A percentile compares a stretch with the other conserved stretches of the same genome.
phyloP scores from a whole-genome alignment of 2,329 filamentous ascomycete species.

The Diplodia scrobiculata region DNA sequence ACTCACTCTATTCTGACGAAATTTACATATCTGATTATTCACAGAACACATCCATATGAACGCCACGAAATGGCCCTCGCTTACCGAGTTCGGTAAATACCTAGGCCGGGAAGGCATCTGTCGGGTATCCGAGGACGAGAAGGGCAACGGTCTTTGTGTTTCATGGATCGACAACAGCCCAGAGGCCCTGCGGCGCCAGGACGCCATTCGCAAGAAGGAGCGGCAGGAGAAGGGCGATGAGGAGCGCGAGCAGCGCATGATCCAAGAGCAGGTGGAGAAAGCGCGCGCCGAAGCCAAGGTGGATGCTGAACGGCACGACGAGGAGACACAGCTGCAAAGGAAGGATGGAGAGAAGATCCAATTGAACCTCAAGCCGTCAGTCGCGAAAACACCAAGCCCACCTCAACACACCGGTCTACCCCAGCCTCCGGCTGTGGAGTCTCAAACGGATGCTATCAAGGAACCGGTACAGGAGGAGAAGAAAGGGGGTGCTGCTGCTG shows the following conservation, averaged over 20 bases:
- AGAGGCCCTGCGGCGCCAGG: constrained; percentile 76
- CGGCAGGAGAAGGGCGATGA: constrained; percentile 88
- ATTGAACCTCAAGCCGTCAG: constrained; percentile 40
- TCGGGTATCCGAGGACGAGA: constrained; percentile 78
- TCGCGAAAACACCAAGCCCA: constrained; percentile 28
- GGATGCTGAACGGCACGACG: constrained; percentile 47
- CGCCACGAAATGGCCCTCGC: constrained; percentile 79
- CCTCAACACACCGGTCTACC: neutral
- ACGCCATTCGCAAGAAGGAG: constrained; percentile 80
- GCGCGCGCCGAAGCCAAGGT: constrained; percentile 47
- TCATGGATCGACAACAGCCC: constrained; percentile 91
- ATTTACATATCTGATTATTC: neutral
- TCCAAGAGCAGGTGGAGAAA: constrained; percentile 76
- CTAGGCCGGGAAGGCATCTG: constrained; percentile 85
- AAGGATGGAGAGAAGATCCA: constrained; percentile 41
- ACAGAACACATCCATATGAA: constrained; percentile 82
- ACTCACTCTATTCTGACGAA: neutral
- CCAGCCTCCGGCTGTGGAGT: constrained; percentile 22
- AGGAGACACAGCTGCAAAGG: constrained; percentile 53
- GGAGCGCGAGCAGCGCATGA: constrained; percentile 78
- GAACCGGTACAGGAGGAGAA: constrained; percentile 45
- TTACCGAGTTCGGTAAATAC: constrained; percentile 88
- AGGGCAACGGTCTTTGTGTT: constrained; percentile 76
- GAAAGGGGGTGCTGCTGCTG: constrained; percentile 18
- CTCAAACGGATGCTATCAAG: constrained; percentile 13